Evolutionary conservation across 306 rosid species (phyloP).

Genomic region (Vigna trinervia): DNA sequence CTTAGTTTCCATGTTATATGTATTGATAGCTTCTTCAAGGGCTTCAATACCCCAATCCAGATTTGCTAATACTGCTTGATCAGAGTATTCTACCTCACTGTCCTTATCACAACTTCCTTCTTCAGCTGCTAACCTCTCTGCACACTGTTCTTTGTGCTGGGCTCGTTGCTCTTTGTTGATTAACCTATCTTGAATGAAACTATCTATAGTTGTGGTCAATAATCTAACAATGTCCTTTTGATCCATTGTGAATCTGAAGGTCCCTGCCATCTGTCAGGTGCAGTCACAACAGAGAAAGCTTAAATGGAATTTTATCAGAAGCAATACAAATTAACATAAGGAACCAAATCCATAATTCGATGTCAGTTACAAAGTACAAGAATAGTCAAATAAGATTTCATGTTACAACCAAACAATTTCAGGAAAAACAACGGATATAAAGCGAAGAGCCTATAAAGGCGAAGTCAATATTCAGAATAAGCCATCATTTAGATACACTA

Average conservation of each 20-base stretch:
- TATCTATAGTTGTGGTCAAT: constrained; percentile 61
- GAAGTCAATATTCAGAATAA: not conserved
- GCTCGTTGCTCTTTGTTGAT: constrained; percentile 71
- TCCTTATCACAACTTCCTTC: constrained; percentile 72
- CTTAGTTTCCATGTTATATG: constrained; percentile 84
- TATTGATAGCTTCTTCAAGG: constrained; percentile 88
- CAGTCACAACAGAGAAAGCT: constrained; percentile 33
- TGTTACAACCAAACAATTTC: not conserved
- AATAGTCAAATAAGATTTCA: not conserved
- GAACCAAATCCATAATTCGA: constrained; percentile 23
- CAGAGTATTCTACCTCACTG: constrained; percentile 75
- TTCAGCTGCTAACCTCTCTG: constrained; percentile 93
- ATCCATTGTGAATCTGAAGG: constrained; percentile 67
- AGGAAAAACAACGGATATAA: not conserved
- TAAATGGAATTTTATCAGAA: not conserved
- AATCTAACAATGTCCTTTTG: constrained; percentile 71
- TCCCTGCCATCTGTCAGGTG: constrained; percentile 55
- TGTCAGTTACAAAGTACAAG: not conserved
- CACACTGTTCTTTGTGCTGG: constrained; percentile 85
- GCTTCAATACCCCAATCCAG: constrained; percentile 98
- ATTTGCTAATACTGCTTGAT: constrained; percentile 91
- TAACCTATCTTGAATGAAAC: constrained; percentile 69
- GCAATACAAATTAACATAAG: not conserved
- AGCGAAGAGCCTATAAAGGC: not conserved
- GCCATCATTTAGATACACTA: not conserved